phyloP scores from a whole-genome alignment of 1,139 yeast genomes.

The Candida sp. region DNA sequence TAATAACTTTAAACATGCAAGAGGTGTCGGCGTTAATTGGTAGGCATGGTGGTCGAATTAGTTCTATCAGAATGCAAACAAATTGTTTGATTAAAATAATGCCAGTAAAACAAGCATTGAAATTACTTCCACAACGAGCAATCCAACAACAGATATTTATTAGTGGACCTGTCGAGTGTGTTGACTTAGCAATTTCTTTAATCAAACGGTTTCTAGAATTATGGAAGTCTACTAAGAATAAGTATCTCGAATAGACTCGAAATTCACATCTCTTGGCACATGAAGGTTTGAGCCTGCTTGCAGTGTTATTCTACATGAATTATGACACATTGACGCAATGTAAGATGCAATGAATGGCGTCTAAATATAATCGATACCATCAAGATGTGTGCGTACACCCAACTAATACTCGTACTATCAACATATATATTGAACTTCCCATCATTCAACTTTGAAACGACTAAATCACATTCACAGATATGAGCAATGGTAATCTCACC shows the following conservation, averaged over 20 bases:
- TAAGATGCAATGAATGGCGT: no score
- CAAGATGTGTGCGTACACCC: no score
- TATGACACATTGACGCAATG: no score
- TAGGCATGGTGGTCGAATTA: constrained; percentile 20
- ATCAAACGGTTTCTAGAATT: constrained; percentile 10
- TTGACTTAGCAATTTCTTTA: constrained; percentile 13
- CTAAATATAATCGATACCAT: no score
- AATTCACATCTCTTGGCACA: no score
- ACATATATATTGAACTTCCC: no score
- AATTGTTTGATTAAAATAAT: constrained; percentile 24
- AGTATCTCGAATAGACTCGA: constrained; percentile 4
- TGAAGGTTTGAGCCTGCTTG: no score
- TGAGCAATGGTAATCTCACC: no score
- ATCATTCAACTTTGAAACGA: no score
- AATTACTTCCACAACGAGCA: constrained; percentile 8
- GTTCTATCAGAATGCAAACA: constrained; percentile 21
- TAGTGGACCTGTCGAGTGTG: constrained; percentile 14
- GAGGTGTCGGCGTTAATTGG: constrained; percentile 32
- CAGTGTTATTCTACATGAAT: no score
- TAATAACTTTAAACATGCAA: neutral
- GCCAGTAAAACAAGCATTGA: constrained; percentile 10
- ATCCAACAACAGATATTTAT: constrained; percentile 11
- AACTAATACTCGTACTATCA: no score
- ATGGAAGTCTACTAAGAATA: constrained; percentile 6
- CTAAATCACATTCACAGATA: no score